Evolutionary conservation across 1,139 yeast species (phyloP).

Genomic region (Debaryomyces psychrophilus): DNA sequence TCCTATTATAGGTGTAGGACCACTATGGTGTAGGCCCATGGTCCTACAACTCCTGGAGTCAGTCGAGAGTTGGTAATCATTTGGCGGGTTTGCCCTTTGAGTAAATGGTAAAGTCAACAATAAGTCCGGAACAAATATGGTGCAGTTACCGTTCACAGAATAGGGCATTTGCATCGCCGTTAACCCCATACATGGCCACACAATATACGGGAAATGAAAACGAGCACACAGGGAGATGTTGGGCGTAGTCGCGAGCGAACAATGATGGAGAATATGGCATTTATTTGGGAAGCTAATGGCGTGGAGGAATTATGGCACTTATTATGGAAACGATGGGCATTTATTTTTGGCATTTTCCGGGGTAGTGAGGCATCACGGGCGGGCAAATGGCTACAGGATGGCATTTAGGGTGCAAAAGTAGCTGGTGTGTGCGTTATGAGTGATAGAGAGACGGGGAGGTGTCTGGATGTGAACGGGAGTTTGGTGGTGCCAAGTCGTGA

Average conservation of each 20-base stretch:
- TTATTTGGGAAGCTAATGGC: background rate
- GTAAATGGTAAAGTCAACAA: background rate
- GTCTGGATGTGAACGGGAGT: background rate
- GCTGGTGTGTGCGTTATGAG: background rate
- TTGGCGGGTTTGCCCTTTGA: background rate
- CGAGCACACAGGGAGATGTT: background rate
- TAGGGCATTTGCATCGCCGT: constrained; percentile 10
- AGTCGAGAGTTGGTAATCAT: background rate
- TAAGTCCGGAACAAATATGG: background rate
- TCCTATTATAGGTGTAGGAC: background rate
- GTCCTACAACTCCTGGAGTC: too few species aligned
- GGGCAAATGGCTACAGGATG: background rate
- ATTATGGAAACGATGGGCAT: background rate
- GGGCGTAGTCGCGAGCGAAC: constrained; percentile 2
- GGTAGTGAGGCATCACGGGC: constrained; percentile 3
- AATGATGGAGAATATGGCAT: background rate
- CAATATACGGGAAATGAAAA: background rate
- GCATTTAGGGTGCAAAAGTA: background rate
- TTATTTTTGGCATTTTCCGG: constrained; percentile 4
- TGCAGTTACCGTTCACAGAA: background rate
- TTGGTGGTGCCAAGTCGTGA: background rate
- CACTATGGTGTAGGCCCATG: too few species aligned
- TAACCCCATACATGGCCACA: constrained; percentile 7
- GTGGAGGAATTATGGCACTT: constrained; percentile 2
- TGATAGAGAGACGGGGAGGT: background rate